Percentiles rank a stretch among this genome's conserved stretches.
These are phyloP conservation scores for Ogataea neopini DNA, from an alignment of 805 yeast species.

Conservation along the genomic window DNA sequence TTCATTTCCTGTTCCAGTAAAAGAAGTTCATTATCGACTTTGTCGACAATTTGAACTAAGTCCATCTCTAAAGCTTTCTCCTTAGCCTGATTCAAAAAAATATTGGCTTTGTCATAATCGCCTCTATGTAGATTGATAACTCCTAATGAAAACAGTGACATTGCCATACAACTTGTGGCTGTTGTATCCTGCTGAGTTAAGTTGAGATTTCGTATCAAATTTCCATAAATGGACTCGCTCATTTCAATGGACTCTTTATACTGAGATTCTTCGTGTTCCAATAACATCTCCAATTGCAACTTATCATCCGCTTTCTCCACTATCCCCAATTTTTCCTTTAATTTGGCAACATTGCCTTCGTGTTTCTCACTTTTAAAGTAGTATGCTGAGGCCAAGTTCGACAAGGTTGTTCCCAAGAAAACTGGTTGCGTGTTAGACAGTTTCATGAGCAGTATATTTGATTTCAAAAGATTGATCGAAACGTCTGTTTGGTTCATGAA, in stretches of 20 bases:
- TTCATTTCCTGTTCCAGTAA: conserved; percentile 23
- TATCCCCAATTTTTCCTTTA: conserved; percentile 6
- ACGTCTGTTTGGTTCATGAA: conserved; percentile 38
- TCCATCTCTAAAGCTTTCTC: conserved; percentile 68
- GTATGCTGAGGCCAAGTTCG: conserved; percentile 33
- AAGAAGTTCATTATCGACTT: conserved; percentile 64
- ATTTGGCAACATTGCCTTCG: conserved; percentile 7
- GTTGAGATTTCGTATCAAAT: conserved; percentile 15
- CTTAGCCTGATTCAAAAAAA: conserved; percentile 66
- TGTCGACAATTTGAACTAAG: conserved; percentile 58
- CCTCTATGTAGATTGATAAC: conserved; percentile 68
- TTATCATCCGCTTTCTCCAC: conserved; percentile 9
- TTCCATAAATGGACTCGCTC: conserved; percentile 26
- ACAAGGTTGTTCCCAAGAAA: conserved; percentile 24
- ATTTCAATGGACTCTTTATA: conserved; percentile 13
- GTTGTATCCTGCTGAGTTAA: conserved; percentile 7
- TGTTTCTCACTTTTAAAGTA: conserved; percentile 25
- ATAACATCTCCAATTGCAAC: conserved; percentile 13
- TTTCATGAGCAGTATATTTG: conserved; percentile 32
- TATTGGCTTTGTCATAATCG: conserved; percentile 56
- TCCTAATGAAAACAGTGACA: conserved; percentile 85
- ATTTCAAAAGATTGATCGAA: conserved; percentile 27
- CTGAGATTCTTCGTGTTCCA: conserved; percentile 13
- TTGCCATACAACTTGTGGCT: conserved; percentile 45
- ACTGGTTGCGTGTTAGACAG: conserved; percentile 21